These are phyloP conservation scores for Arthrocladium fulminans DNA, from an alignment of 2,329 filamentous ascomycete species.

Conservation along the genomic window DNA sequence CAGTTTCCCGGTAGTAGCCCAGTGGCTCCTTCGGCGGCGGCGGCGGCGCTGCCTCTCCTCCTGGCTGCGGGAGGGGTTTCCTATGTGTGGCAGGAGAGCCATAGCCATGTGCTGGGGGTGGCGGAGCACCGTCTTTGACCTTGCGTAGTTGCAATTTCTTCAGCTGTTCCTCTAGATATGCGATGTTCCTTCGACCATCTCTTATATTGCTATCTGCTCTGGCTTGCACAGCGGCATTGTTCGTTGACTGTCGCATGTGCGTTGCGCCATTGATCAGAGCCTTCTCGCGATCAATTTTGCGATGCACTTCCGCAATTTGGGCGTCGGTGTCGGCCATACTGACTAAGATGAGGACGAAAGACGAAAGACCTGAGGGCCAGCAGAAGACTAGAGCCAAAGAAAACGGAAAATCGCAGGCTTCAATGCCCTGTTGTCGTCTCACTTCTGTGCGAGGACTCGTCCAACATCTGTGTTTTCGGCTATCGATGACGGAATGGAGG, in stretches of 20 bases:
- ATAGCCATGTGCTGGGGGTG: slow-evolving; percentile 38
- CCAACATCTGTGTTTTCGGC: slow-evolving; percentile 11
- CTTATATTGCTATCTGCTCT: slow-evolving; percentile 89
- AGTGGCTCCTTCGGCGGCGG: slow-evolving; percentile 66
- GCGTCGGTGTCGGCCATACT: slow-evolving; percentile 53
- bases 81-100: slow-evolving; percentile 5
- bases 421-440: not conserved
- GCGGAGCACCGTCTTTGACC: slow-evolving; percentile 50
- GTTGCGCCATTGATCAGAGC: slow-evolving; percentile 88
- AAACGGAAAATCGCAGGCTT: not conserved
- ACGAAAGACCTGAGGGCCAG: not conserved
- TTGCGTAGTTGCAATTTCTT: slow-evolving; percentile 77
- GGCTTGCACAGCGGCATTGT: slow-evolving; percentile 84
- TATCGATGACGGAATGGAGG: slow-evolving; percentile 5
- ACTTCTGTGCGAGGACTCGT: not conserved
- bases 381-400: not conserved
- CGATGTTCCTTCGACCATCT: slow-evolving; percentile 83
- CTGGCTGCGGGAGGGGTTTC: slow-evolving; percentile 6
- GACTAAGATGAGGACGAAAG: slow-evolving; percentile 19
- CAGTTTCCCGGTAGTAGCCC: slow-evolving; percentile 46
- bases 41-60: slow-evolving; percentile 41
- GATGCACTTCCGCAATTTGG: slow-evolving; percentile 69
- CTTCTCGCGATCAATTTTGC: slow-evolving; percentile 97
- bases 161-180: slow-evolving; percentile 91
- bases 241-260: slow-evolving; percentile 90